Evolutionary conservation across 257 asterid genomes (phyloP), one percentile per base, ranked within the genome.

Genomic region (Jacaranda copaia): DNA sequence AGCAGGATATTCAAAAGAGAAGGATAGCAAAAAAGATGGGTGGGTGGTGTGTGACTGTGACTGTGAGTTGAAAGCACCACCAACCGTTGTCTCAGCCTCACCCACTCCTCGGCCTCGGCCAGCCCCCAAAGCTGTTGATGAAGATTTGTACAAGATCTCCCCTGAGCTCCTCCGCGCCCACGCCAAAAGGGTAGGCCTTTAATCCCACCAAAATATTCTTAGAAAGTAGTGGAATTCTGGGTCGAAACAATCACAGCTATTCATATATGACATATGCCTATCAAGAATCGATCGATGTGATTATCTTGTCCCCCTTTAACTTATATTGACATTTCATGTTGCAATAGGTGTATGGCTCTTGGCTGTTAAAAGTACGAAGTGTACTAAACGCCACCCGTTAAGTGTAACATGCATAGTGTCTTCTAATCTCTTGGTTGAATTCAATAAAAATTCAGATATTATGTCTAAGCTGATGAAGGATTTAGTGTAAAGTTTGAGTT

Each of bases 71-170:
- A 84, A 82, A 65, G 76, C 76, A 53, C 83, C 88, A 42, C 86
- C 81, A 4, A 81, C 75, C 68, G 87, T 87, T 15, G 76, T 74
- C 65, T 39, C 78, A 15, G 80, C 72, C 35, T 68, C 86, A 0
- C 40, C 13, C 18, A n/a, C 81, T n/a, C 77, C 90, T 8, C 84
- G 77, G 8, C 66, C 59, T 5, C 40, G 77, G 60, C 73, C 57
- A 0, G 77, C 83, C n/a, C 81, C 91, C 5, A 93, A 91, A 79
- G 92, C 97, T 2, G 87, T 91, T 11, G 98, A 93, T 58, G 98
- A 93, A 76, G 98, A 93, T 76, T 80, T 93, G 46, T 93, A 91
- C 92, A 89, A 81, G 85, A 91, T 93, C 77, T 91, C 98, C 3
- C 98, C 98, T 0, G 85, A 83, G 4, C 82, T 91, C 68, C 89